Percentiles rank a stretch among this genome's conserved stretches.
phyloP scores from a whole-genome alignment of 2,329 filamentous ascomycete species.

The Teratosphaeria gauchensis region DNA sequence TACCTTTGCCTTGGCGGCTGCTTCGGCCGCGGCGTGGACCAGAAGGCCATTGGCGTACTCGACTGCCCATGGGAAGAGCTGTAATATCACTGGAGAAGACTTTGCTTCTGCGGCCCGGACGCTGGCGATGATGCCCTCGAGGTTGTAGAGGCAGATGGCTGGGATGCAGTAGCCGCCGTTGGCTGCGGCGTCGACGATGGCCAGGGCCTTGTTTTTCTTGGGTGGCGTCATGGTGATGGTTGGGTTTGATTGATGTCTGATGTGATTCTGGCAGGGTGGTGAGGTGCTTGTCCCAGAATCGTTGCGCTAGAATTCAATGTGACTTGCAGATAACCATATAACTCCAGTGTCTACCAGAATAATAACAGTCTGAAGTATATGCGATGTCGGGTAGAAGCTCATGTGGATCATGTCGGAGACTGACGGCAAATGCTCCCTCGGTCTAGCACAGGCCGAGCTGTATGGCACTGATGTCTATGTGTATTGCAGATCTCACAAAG shows the following conservation, averaged over 20 bases:
- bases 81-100: conserved; percentile 57
- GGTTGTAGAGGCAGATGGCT: conserved; percentile 15
- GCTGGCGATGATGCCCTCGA: conserved; percentile 49
- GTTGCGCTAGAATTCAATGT: neutral
- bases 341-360: neutral
- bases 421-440: neutral
- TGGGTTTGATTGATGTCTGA: neutral
- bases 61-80: conserved; percentile 66
- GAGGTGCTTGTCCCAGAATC: neutral
- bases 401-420: neutral
- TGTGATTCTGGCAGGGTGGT: neutral
- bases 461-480: neutral
- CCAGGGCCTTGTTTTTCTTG: conserved; percentile 15
- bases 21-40: conserved; percentile 37
- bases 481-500: neutral
- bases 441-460: neutral
- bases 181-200: conserved; percentile 21
- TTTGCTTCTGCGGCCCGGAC: conserved; percentile 60
- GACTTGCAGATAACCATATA: neutral
- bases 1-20: conserved; percentile 31
- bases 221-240: neutral
- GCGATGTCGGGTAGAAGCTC: neutral
- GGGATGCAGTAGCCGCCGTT: conserved; percentile 21
- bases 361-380: neutral
- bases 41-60: conserved; percentile 48